Conservation (phyloP, 1,284 basidiomycete species). For the Cutaneotrichosporon cyanovorans region DNA sequence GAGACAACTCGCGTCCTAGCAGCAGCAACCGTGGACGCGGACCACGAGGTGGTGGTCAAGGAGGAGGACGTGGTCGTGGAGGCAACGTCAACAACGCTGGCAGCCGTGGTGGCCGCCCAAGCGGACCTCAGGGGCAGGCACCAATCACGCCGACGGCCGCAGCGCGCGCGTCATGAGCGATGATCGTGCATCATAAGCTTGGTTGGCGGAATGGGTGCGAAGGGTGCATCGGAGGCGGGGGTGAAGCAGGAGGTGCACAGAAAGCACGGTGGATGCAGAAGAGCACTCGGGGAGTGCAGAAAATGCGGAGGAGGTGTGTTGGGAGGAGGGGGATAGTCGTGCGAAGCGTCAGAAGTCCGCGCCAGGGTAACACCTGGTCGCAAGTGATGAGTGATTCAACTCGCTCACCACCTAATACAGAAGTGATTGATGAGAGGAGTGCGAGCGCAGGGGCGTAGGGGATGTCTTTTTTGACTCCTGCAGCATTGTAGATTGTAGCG, state of each 20-base stretch:
- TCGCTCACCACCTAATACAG: slow-evolving; percentile 6
- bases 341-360: slow-evolving; percentile 6
- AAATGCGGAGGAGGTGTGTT: background rate
- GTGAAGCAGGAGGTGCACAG: background rate
- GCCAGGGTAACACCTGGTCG: background rate
- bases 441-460: slow-evolving; percentile 6
- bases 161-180: slow-evolving; percentile 6
- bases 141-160: background rate
- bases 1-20: slow-evolving; percentile 9
- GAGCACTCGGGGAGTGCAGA: too few relatives aligned
- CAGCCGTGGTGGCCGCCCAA: slow-evolving; percentile 3
- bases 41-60: background rate
- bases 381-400: slow-evolving; percentile 18
- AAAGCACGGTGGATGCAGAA: too few relatives aligned
- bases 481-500: slow-evolving; percentile 1
- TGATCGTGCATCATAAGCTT: background rate
- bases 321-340: too few relatives aligned
- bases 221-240: too few relatives aligned
- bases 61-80: background rate
- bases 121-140: slow-evolving; percentile 3
- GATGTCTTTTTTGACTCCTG: slow-evolving; percentile 3
- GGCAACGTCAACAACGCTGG: slow-evolving; percentile 1
- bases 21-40: slow-evolving; percentile 13
- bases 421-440: slow-evolving; percentile 5
- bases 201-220: too few relatives aligned